Conservation (phyloP, 257 asterid species). For the Ajuga chamaepitys region DNA sequence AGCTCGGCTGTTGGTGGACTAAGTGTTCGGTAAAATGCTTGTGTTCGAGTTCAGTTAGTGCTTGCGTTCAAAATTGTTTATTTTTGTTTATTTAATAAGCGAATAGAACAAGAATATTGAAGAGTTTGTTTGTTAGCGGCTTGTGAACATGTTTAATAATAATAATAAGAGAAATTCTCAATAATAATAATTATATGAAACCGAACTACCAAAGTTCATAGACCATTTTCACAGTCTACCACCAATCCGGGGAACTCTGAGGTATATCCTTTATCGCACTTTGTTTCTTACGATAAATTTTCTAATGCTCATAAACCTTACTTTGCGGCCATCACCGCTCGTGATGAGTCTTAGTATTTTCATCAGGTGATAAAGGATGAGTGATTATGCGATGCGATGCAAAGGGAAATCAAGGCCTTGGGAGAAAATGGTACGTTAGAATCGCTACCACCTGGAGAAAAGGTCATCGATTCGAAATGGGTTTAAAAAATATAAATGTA, state of each 20-base stretch:
- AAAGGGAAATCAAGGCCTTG: neutral
- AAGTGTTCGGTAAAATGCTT: too few relatives aligned
- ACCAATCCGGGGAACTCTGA: neutral
- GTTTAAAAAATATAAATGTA: neutral
- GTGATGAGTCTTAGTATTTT: neutral
- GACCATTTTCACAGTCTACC: neutral
- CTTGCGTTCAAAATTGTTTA: too few relatives aligned
- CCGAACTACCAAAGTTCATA: too few relatives aligned
- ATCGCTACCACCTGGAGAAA: neutral
- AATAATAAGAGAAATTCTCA: too few relatives aligned
- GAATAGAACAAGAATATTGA: too few relatives aligned
- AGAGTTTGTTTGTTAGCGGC: too few relatives aligned
- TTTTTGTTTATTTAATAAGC: too few relatives aligned
- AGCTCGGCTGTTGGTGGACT: too few relatives aligned
- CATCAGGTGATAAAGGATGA: neutral
- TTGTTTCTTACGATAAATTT: neutral
- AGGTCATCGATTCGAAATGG: neutral
- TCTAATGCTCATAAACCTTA: neutral
- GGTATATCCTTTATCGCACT: neutral
- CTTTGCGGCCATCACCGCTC: neutral
- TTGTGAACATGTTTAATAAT: too few relatives aligned
- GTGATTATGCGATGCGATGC: neutral
- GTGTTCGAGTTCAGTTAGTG: too few relatives aligned
- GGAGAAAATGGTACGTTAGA: neutral
- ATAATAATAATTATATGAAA: too few relatives aligned